Evolutionary conservation across 2,329 filamentous ascomycete species (phyloP).

Genomic region (Achaetomium macrosporum): DNA sequence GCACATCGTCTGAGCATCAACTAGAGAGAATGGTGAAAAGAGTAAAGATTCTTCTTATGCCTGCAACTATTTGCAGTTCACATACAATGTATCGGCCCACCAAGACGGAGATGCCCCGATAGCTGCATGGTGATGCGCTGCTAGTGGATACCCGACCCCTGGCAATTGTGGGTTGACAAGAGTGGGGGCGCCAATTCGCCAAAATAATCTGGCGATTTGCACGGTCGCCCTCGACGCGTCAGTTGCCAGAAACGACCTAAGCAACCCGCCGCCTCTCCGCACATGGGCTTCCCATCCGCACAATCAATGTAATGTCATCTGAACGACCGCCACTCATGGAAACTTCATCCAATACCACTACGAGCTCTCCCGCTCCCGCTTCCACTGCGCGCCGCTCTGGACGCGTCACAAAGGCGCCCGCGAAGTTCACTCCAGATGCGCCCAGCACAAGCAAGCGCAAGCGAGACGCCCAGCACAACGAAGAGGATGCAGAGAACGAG

Average conservation of each 20-base stretch:
- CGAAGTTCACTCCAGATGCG: conserved; percentile 54
- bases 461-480: conserved; percentile 42
- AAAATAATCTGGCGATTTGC: conserved; percentile 25
- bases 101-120: neutral
- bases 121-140: conserved; percentile 3
- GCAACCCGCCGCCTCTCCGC: conserved; percentile 3
- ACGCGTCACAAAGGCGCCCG: conserved; percentile 57
- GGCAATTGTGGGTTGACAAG: neutral
- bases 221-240: conserved; percentile 23
- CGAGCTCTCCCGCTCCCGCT: conserved; percentile 45
- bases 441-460: conserved; percentile 52
- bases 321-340: conserved; percentile 45
- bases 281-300: conserved; percentile 9
- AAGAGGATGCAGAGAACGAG: conserved; percentile 41
- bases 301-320: conserved; percentile 34
- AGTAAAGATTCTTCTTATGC: too few relatives aligned
- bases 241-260: conserved; percentile 21
- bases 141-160: neutral
- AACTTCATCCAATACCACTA: conserved; percentile 51
- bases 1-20: neutral
- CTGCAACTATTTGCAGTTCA: too few relatives aligned
- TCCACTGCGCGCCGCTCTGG: conserved; percentile 60
- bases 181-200: conserved; percentile 19
- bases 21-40: neutral
- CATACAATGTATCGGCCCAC: too few relatives aligned